Evolutionary conservation across 306 rosid genomes (phyloP).

Genomic region (Ochetophila trinervis): DNA sequence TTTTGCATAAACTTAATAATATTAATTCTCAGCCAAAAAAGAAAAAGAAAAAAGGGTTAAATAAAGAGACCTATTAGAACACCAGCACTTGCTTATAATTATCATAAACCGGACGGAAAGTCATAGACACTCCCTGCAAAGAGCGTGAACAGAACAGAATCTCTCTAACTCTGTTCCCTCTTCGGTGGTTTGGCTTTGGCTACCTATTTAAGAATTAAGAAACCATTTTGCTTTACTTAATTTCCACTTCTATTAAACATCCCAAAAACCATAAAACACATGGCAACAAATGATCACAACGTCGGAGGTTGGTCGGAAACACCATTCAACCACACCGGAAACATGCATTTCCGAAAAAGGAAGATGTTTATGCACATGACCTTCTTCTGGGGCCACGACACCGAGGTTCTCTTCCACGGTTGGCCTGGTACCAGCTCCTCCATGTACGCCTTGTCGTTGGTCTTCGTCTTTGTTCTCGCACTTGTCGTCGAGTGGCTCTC

Average conservation of each 20-base stretch:
- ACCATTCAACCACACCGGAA: background rate
- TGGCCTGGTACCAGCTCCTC: conserved; percentile 9
- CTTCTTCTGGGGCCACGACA: conserved; percentile 25
- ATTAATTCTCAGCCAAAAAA: too few species aligned
- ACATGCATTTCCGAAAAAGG: background rate
- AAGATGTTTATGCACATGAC: conserved; percentile 20
- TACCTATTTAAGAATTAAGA: background rate
- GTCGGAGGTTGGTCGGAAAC: background rate
- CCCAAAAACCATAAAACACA: background rate
- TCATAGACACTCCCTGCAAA: too few species aligned
- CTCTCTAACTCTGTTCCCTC: background rate
- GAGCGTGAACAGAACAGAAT: too few species aligned
- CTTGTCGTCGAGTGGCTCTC: conserved; percentile 17
- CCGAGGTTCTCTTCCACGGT: conserved; percentile 15
- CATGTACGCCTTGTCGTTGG: conserved; percentile 16
- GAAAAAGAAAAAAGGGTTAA: too few species aligned
- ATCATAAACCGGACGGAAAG: too few species aligned
- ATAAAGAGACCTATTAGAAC: too few species aligned
- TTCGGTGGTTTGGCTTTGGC: background rate
- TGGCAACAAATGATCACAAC: background rate
- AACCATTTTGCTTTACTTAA: too few species aligned
- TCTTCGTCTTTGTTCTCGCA: conserved; percentile 10
- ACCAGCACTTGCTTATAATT: too few species aligned
- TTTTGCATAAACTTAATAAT: too few species aligned
- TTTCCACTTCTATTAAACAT: too few species aligned